Conservation (phyloP, 306 rosid genomes). For the Lagenaria siceraria region DNA sequence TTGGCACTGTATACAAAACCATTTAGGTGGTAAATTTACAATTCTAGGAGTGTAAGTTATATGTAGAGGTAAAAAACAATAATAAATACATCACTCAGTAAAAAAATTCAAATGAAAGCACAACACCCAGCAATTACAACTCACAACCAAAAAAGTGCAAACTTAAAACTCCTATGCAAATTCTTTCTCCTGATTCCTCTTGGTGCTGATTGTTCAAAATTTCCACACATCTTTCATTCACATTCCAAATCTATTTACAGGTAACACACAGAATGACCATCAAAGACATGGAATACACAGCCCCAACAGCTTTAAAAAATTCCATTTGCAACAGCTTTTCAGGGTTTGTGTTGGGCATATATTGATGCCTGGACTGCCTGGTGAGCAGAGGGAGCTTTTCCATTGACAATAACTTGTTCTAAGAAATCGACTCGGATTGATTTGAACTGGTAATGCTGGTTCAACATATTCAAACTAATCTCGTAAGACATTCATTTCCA, state of each 20-base stretch:
- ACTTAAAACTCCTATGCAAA: background rate
- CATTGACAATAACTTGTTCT: constrained; percentile 79
- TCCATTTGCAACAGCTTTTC: constrained; percentile 9
- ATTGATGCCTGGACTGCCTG: constrained; percentile 57
- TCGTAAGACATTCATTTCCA: background rate
- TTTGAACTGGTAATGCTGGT: constrained; percentile 64
- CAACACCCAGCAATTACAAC: background rate
- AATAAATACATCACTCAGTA: background rate
- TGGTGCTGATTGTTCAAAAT: background rate
- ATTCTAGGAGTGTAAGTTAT: background rate
- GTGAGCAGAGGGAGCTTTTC: constrained; percentile 51
- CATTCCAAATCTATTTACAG: constrained; percentile 7
- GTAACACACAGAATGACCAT: background rate
- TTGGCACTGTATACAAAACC: constrained; percentile 5
- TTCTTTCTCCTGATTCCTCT: background rate
- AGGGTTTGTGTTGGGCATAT: constrained; percentile 72
- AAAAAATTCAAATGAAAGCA: background rate
- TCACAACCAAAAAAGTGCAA: background rate
- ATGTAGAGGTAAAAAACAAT: background rate
- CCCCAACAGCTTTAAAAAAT: background rate
- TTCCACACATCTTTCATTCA: constrained; percentile 2
- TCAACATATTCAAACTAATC: constrained; percentile 1
- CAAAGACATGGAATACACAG: background rate
- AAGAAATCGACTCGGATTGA: constrained; percentile 77
- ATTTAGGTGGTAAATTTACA: background rate